Conservation (phyloP, 2,329 filamentous ascomycete species). For the Colletotrichum agaves region DNA sequence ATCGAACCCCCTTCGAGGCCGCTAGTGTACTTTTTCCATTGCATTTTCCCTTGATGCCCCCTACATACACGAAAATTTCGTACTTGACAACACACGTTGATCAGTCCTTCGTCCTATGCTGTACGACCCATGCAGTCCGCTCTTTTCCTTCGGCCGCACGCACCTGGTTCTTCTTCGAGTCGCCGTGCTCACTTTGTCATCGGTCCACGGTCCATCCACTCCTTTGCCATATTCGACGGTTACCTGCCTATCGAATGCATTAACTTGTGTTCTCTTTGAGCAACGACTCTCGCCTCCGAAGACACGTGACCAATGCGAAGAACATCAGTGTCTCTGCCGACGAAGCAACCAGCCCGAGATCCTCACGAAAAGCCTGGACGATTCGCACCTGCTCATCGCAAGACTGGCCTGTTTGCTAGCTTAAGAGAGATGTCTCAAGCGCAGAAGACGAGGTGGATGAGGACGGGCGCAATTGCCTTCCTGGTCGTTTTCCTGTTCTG, state of each 20-base stretch:
- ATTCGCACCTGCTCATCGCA: conserved; percentile 61
- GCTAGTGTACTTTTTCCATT: conserved; percentile 27
- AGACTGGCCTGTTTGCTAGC: conserved; percentile 61
- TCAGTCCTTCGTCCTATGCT: neutral
- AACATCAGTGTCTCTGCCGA: conserved; percentile 72
- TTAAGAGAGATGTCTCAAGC: conserved; percentile 64
- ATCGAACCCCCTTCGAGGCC: conserved; percentile 22
- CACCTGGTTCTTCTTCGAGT: conserved; percentile 32
- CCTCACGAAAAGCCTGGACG: conserved; percentile 73
- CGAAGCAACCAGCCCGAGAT: conserved; percentile 68
- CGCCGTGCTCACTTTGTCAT: conserved; percentile 20
- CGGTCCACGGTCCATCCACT: conserved; percentile 31
- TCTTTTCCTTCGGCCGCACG: conserved; percentile 30
- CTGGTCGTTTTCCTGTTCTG: conserved; percentile 71
- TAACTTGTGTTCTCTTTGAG: conserved; percentile 37
- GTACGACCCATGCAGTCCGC: conserved; percentile 26
- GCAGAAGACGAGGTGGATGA: conserved; percentile 73
- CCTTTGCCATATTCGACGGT: conserved; percentile 29
- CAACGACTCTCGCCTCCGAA: conserved; percentile 9
- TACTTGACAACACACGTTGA: conserved; percentile 7
- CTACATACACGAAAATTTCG: conserved; percentile 32
- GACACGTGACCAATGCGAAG: conserved; percentile 64
- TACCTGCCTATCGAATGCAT: conserved; percentile 35
- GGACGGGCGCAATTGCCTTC: conserved; percentile 71
- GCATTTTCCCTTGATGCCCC: conserved; percentile 20